phyloP scores from a whole-genome alignment of 2,329 filamentous ascomycete species.

The Xylaria sp. region DNA sequence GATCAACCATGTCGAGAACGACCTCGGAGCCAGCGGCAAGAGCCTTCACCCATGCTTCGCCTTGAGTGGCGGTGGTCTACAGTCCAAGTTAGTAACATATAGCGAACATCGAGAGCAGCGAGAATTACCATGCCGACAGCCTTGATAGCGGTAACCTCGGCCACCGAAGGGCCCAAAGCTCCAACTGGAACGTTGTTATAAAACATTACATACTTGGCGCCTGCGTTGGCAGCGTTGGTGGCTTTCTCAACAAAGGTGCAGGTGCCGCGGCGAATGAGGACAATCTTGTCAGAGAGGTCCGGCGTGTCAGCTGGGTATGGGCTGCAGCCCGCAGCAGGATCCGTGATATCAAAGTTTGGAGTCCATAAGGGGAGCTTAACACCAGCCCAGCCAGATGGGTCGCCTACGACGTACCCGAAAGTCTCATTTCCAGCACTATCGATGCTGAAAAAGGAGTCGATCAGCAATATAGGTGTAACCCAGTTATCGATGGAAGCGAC shows the following conservation, averaged over 20 bases:
- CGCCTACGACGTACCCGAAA: constrained; percentile 58
- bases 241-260: constrained; percentile 67
- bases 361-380: constrained; percentile 62
- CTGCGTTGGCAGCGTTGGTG: constrained; percentile 61
- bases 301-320: constrained; percentile 63
- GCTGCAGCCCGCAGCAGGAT: constrained; percentile 62
- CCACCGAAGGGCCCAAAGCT: constrained; percentile 48
- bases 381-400: constrained; percentile 56
- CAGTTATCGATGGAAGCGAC: constrained; percentile 63
- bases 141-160: constrained; percentile 37
- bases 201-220: constrained; percentile 69
- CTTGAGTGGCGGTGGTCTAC: constrained; percentile 52
- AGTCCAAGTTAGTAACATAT: constrained; percentile 36
- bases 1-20: constrained; percentile 57
- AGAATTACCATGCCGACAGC: constrained; percentile 45
- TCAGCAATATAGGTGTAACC: constrained; percentile 56
- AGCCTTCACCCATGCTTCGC: constrained; percentile 56
- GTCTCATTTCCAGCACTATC: constrained; percentile 47
- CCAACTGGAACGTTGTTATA: constrained; percentile 65
- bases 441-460: constrained; percentile 55
- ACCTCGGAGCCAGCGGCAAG: constrained; percentile 58
- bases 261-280: constrained; percentile 67
- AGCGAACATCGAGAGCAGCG: neutral
- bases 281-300: constrained; percentile 66
- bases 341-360: constrained; percentile 59